Percentiles rank a stretch among this genome's conserved stretches.
These are phyloP conservation scores for Paecilomyces niveus DNA, from an alignment of 2,329 filamentous ascomycete species.

Conservation along the genomic window DNA sequence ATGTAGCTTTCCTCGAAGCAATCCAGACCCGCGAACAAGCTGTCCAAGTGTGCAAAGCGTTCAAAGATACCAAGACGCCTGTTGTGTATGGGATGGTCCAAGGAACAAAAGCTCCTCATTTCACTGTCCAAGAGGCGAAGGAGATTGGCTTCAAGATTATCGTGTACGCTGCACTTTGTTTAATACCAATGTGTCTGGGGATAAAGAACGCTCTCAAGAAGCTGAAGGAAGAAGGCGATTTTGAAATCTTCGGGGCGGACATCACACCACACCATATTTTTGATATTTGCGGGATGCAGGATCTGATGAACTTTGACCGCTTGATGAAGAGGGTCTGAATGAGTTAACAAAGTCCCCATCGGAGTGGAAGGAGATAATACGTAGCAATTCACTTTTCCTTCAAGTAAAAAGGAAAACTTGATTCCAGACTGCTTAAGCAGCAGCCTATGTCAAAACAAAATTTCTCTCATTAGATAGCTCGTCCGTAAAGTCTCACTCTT, in stretches of 20 bases:
- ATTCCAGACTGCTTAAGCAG: not conserved
- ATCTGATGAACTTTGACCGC: conserved; percentile 21
- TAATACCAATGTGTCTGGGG: conserved; percentile 16
- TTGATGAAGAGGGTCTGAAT: not conserved
- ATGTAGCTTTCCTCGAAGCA: conserved; percentile 26
- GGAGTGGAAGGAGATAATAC: not conserved
- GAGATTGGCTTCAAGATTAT: conserved; percentile 27
- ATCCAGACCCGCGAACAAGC: conserved; percentile 21
- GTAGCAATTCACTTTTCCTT: not conserved
- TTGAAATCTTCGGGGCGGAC: conserved; percentile 2
- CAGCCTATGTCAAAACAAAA: not conserved
- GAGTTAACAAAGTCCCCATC: not conserved
- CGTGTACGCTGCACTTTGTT: conserved; percentile 22
- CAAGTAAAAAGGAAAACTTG: not conserved
- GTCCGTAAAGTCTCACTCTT: not conserved
- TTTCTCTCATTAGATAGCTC: not conserved
- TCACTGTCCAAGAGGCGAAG: conserved; percentile 20
- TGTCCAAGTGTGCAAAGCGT: conserved; percentile 14
- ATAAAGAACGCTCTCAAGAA: conserved; percentile 15
- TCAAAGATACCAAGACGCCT: conserved; percentile 16
- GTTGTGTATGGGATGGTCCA: conserved; percentile 29
- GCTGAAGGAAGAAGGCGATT: conserved; percentile 20
- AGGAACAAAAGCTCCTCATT: conserved; percentile 20
- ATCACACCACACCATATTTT: conserved; percentile 19
- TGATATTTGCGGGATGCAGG: conserved; percentile 21